These are phyloP conservation scores for Picea glauca DNA, from an alignment of 75 land plant species.

Conservation along the genomic window DNA sequence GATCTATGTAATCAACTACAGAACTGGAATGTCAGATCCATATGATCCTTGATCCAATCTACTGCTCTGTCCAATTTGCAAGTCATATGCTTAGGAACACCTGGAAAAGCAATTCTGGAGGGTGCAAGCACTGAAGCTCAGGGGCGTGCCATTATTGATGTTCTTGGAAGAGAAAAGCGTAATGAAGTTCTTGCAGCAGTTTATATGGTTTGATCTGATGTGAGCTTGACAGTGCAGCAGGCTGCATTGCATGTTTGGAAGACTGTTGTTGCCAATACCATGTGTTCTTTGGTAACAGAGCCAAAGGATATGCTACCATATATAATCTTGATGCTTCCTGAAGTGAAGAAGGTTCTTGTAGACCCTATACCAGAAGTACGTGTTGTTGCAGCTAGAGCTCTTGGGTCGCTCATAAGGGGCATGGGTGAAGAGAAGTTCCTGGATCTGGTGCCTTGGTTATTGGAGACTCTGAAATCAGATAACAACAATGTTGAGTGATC, in stretches of 20 bases:
- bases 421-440: too few species aligned
- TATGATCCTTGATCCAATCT: too few species aligned
- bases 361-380: too few species aligned
- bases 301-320: too few species aligned
- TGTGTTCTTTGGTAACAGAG: not conserved
- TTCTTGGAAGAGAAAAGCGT: conserved; percentile 81
- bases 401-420: conserved; percentile 27
- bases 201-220: conserved; percentile 98
- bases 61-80: too few species aligned
- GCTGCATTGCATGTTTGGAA: conserved; percentile 99
- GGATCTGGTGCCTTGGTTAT: too few species aligned
- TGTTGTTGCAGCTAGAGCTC: conserved; percentile 81
- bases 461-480: too few species aligned
- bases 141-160: conserved; percentile 97
- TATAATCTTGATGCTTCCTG: too few species aligned
- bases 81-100: conserved; percentile 48
- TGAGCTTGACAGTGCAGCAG: conserved; percentile 93
- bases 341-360: too few species aligned
- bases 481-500: too few species aligned
- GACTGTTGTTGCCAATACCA: conserved; percentile 95
- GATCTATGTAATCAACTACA: too few species aligned
- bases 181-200: conserved; percentile 98
- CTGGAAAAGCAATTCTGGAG: conserved; percentile 96
- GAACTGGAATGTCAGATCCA: too few species aligned
- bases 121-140: conserved; percentile 99